These are phyloP conservation scores for Teunomyces aglyptinius DNA, from an alignment of 805 yeast genomes.

Conservation along the genomic window DNA sequence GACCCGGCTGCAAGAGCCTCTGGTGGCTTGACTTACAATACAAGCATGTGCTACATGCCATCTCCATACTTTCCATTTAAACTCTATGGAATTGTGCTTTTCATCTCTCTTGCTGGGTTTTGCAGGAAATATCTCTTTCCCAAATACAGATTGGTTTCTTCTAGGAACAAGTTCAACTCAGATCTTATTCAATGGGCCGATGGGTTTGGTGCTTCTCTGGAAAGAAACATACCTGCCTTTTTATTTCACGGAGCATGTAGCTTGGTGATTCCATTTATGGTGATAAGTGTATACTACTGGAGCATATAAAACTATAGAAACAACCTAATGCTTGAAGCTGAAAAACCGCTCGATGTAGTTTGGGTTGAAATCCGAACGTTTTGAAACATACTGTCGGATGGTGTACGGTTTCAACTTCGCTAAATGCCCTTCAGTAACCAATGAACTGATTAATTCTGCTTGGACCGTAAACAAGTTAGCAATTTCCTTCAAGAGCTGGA, in stretches of 20 bases:
- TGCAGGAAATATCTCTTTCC: slow-evolving; percentile 11
- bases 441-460: slow-evolving; percentile 71
- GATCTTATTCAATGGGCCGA: not conserved
- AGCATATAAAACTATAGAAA: slow-evolving; percentile 4
- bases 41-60: slow-evolving; percentile 58
- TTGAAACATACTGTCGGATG: slow-evolving; percentile 63
- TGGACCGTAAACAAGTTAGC: slow-evolving; percentile 85
- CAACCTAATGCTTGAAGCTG: slow-evolving; percentile 23
- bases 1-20: slow-evolving; percentile 11
- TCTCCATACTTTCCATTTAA: slow-evolving; percentile 41
- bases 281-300: slow-evolving; percentile 7
- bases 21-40: slow-evolving; percentile 24
- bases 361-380: slow-evolving; percentile 67
- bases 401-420: slow-evolving; percentile 60
- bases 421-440: slow-evolving; percentile 79
- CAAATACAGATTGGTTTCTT: not conserved
- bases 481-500: slow-evolving; percentile 73
- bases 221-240: slow-evolving; percentile 3
- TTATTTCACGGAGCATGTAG: slow-evolving; percentile 1
- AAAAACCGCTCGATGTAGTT: slow-evolving; percentile 48
- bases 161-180: not conserved
- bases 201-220: not conserved
- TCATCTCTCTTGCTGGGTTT: slow-evolving; percentile 12
- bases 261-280: slow-evolving; percentile 3
- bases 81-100: slow-evolving; percentile 11